Percentiles rank a stretch among this genome's conserved stretches.
These are phyloP conservation scores for Kurtzmaniella cleridarum DNA, from an alignment of 805 yeast genomes.

Conservation along the genomic window DNA sequence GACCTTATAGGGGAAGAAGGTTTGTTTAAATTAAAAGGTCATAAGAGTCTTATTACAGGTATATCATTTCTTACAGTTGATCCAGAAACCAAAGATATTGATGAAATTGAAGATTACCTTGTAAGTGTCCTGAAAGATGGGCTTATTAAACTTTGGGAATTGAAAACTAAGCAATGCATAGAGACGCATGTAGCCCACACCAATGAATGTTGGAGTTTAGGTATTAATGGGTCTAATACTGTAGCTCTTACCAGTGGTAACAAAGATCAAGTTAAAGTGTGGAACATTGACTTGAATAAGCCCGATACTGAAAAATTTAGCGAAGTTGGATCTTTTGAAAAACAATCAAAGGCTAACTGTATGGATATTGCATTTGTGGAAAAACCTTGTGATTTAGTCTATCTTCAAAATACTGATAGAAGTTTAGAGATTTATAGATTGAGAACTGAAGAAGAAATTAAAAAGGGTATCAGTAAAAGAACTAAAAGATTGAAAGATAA, in stretches of 20 bases:
- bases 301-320: conserved; percentile 44
- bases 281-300: conserved; percentile 60
- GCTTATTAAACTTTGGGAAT: conserved; percentile 86
- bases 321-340: conserved; percentile 64
- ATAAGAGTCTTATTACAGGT: conserved; percentile 84
- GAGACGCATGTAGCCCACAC: conserved; percentile 94
- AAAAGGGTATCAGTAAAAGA: conserved; percentile 71
- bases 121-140: conserved; percentile 86
- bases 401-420: conserved; percentile 74
- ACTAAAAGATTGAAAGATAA: conserved; percentile 73
- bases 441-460: conserved; percentile 70
- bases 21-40: conserved; percentile 78
- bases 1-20: conserved; percentile 93
- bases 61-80: conserved; percentile 42
- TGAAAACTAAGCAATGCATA: conserved; percentile 80
- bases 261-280: conserved; percentile 77
- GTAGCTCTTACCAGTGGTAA: conserved; percentile 68
- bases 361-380: conserved; percentile 49
- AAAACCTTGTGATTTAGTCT: conserved; percentile 46
- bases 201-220: conserved; percentile 90
- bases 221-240: conserved; percentile 35
- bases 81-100: conserved; percentile 23
- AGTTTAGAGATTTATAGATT: conserved; percentile 76
- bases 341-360: conserved; percentile 72
- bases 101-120: conserved; percentile 66